Conservation (phyloP, 352 stramenopile species). For the Pythium dissotocum region DNA sequence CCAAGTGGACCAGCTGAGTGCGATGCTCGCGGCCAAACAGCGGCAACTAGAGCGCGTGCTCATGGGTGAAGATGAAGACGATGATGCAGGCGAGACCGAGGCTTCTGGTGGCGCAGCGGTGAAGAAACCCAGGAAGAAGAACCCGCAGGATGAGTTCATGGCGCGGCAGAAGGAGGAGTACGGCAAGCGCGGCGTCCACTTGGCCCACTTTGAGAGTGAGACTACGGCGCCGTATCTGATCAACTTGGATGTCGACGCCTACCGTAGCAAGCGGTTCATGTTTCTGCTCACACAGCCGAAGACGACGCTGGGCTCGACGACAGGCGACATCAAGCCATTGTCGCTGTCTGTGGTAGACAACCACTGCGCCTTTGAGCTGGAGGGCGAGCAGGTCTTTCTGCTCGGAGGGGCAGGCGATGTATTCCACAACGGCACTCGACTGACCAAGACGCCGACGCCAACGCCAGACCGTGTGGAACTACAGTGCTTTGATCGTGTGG, state of each 20-base stretch:
- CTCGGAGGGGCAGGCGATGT: slow-evolving; percentile 78
- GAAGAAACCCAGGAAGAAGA: slow-evolving; percentile 30
- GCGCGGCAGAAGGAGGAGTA: slow-evolving; percentile 91
- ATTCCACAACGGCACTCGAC: slow-evolving; percentile 84
- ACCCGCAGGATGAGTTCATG: slow-evolving; percentile 83
- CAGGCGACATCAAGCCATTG: slow-evolving; percentile 92
- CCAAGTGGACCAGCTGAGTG: slow-evolving; percentile 63
- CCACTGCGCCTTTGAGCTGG: slow-evolving; percentile 83
- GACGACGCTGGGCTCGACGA: slow-evolving; percentile 44
- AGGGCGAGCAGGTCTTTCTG: slow-evolving; percentile 45
- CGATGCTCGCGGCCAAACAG: slow-evolving; percentile 72
- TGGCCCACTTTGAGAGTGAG: slow-evolving; percentile 89
- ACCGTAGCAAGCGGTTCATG: slow-evolving; percentile 92
- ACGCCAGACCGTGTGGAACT: slow-evolving; percentile 41
- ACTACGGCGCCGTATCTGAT: slow-evolving; percentile 89
- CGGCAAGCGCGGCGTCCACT: slow-evolving; percentile 84
- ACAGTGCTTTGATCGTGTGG: slow-evolving; percentile 68
- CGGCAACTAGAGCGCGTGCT: slow-evolving; percentile 71
- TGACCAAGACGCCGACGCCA: slow-evolving; percentile 38
- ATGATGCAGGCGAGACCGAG: slow-evolving; percentile 28
- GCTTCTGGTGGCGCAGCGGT: slow-evolving; percentile 6
- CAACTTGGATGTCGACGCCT: slow-evolving; percentile 94
- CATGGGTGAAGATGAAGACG: slow-evolving; percentile 43
- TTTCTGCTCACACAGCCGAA: slow-evolving; percentile 78
- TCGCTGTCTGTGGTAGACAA: slow-evolving; percentile 88